phyloP scores from a whole-genome alignment of 352 stramenopile species.

The Pythium scleroteichum region DNA sequence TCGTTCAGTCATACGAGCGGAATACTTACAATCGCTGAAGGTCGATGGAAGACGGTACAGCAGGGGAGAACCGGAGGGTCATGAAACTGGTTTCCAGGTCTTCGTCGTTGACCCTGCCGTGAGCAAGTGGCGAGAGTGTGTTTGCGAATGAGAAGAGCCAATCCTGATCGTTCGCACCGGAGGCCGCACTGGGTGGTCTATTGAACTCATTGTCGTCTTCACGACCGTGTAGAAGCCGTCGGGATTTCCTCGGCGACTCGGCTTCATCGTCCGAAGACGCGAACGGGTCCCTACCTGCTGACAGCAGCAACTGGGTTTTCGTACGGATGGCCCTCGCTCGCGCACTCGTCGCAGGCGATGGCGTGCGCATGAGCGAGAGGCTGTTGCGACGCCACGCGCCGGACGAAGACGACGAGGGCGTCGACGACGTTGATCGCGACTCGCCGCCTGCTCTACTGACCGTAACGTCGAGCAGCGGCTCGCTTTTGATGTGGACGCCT shows the following conservation, averaged over 20 bases:
- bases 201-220: constrained; percentile 24
- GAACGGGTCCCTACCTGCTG: constrained; percentile 19
- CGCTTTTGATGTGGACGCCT: constrained; percentile 5
- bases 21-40: constrained; percentile 66
- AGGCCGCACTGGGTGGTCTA: constrained; percentile 33
- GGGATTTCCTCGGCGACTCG: background rate
- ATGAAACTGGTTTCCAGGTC: constrained; percentile 69
- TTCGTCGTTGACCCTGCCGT: constrained; percentile 34
- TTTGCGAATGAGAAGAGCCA: constrained; percentile 84
- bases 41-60: constrained; percentile 51
- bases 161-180: constrained; percentile 47
- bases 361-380: constrained; percentile 28
- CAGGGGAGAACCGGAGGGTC: constrained; percentile 58
- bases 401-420: constrained; percentile 16
- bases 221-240: background rate
- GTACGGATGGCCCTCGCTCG: constrained; percentile 10
- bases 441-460: constrained; percentile 7
- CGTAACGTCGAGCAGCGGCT: constrained; percentile 18
- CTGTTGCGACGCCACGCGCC: constrained; percentile 25
- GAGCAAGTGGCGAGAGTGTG: constrained; percentile 61
- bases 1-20: too few species aligned
- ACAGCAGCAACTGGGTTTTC: constrained; percentile 7
- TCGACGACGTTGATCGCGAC: constrained; percentile 6
- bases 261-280: constrained; percentile 21
- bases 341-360: constrained; percentile 17